Conservation (phyloP, 257 asterid species). For the Forsythia viridissima region DNA sequence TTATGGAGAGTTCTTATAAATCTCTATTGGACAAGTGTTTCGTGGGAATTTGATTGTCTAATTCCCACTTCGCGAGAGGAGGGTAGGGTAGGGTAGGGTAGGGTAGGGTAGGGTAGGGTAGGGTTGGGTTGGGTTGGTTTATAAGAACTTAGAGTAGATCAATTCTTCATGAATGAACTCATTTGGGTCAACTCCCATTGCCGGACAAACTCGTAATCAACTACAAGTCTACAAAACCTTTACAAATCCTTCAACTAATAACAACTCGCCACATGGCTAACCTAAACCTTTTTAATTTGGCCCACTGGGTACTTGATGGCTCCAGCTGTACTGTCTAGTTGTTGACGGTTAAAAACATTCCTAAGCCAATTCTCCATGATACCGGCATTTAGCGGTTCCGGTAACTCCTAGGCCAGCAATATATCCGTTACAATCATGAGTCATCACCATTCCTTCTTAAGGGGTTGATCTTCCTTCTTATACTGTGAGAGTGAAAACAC, state of each 20-base stretch:
- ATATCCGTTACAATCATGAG: not conserved
- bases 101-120: no score
- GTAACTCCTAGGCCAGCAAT: not conserved
- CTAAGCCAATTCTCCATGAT: not conserved
- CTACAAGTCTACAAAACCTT: not conserved
- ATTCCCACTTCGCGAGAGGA: no score
- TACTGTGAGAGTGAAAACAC: not conserved
- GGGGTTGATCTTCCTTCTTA: not conserved
- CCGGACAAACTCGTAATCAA: not conserved
- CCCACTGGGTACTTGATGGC: not conserved
- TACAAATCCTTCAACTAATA: not conserved
- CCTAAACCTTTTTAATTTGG: not conserved
- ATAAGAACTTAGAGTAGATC: no score
- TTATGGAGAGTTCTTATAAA: no score
- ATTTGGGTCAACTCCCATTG: no score
- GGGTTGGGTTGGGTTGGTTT: no score
- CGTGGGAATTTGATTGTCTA: no score
- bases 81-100: no score
- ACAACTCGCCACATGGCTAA: not conserved
- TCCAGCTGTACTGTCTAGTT: not conserved
- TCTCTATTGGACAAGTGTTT: no score
- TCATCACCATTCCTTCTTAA: not conserved
- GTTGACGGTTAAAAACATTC: not conserved
- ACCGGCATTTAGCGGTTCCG: not conserved
- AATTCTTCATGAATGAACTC: no score